Percentiles rank a stretch among this genome's conserved stretches.
phyloP scores from a whole-genome alignment of 2,329 filamentous ascomycete genomes.

The Verticillium albo-atrum region DNA sequence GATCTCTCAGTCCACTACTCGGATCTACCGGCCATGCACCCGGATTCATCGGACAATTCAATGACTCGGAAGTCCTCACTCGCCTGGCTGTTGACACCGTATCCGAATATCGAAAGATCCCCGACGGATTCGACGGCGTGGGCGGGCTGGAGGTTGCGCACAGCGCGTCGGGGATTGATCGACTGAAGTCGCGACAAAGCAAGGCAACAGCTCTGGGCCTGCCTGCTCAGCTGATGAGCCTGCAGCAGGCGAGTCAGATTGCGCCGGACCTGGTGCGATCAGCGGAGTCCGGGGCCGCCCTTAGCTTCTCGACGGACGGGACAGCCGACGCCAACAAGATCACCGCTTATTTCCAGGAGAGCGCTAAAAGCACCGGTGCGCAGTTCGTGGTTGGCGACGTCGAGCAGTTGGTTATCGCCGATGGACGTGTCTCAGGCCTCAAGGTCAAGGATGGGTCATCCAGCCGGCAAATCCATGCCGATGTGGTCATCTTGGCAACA shows the following conservation, averaged over 20 bases:
- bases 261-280: slow-evolving; percentile 3
- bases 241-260: not conserved
- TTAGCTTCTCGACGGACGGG: slow-evolving; percentile 2
- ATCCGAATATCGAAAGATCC: slow-evolving; percentile 3
- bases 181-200: not conserved
- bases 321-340: slow-evolving; percentile 2
- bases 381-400: not conserved
- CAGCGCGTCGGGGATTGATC: not conserved
- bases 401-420: not conserved
- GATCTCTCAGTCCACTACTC: slow-evolving; percentile 1
- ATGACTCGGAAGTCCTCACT: slow-evolving; percentile 5
- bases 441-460: not conserved
- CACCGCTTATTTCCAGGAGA: slow-evolving; percentile 3
- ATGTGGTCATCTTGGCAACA: slow-evolving; percentile 2
- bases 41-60: slow-evolving; percentile 5
- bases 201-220: not conserved
- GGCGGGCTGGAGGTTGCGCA: slow-evolving; percentile 3
- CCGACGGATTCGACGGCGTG: slow-evolving; percentile 2
- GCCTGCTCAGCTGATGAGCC: not conserved
- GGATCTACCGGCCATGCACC: slow-evolving; percentile 7
- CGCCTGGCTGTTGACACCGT: slow-evolving; percentile 2
- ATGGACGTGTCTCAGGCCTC: not conserved
- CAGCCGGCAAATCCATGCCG: not conserved
- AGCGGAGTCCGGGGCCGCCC: not conserved
- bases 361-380: not conserved